A percentile compares a stretch with the other conserved stretches of the same genome.
These are phyloP conservation scores for Echites panduratus DNA, from an alignment of 257 asterid species.

Conservation along the genomic window DNA sequence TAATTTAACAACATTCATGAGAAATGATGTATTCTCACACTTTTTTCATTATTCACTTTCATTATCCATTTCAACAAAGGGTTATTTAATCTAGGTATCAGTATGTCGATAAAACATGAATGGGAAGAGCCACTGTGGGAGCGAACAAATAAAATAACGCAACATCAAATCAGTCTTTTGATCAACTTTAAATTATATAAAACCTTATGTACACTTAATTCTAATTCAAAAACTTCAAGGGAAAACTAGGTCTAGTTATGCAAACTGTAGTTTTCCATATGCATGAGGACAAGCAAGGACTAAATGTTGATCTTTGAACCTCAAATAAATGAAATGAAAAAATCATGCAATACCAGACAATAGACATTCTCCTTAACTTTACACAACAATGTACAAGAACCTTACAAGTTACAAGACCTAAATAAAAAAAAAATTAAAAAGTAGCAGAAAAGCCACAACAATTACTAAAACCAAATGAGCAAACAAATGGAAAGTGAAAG, in stretches of 20 bases:
- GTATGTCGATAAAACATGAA: neutral
- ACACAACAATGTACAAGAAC: neutral
- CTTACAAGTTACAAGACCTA: neutral
- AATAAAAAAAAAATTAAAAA: neutral
- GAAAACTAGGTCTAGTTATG: neutral
- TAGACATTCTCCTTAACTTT: neutral
- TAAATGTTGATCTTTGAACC: neutral
- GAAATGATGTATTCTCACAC: too few species aligned
- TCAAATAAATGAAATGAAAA: neutral
- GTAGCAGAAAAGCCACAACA: neutral
- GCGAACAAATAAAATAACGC: neutral
- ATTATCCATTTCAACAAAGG: too few species aligned
- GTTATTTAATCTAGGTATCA: too few species aligned
- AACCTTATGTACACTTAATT: neutral
- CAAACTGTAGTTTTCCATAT: too few species aligned
- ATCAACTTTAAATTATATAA: neutral
- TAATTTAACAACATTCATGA: too few species aligned
- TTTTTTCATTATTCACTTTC: too few species aligned
- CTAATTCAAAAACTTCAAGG: too few species aligned
- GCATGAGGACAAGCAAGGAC: neutral
- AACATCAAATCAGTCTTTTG: neutral
- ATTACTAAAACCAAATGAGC: neutral
- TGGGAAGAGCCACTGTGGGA: too few species aligned
- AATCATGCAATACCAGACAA: neutral
- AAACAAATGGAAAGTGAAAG: conserved; percentile 8